Conservation (phyloP, 2,329 filamentous ascomycete genomes). For the Orbilia javanica region DNA sequence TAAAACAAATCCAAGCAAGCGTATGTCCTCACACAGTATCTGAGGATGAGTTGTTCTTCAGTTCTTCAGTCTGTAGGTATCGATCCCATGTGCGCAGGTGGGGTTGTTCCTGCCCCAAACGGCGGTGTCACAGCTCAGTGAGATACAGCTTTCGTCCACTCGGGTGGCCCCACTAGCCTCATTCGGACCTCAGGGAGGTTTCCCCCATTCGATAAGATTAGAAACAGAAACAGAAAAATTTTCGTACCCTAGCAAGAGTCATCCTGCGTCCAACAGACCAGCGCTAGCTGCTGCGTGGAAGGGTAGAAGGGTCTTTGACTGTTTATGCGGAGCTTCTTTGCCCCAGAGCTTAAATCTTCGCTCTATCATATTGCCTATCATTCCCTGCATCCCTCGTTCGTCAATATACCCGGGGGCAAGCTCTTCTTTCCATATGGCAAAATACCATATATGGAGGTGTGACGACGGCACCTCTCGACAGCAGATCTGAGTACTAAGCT, state of each 20-base stretch:
- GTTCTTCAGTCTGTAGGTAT: not conserved
- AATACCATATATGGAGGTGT: no score
- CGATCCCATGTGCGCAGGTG: not conserved
- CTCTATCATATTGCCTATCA: not conserved
- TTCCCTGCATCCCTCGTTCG: not conserved
- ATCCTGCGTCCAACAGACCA: conserved; percentile 24
- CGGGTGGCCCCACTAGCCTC: conserved; percentile 37
- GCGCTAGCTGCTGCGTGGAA: no score
- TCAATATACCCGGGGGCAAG: not conserved
- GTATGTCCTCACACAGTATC: not conserved
- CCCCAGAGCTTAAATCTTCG: conserved; percentile 8
- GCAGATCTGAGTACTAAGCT: no score
- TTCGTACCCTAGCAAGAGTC: conserved; percentile 52
- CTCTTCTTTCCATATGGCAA: not conserved
- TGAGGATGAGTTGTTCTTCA: not conserved
- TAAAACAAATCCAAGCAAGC: conserved; percentile 31
- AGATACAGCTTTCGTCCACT: not conserved
- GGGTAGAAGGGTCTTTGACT: not conserved
- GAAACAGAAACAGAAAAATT: conserved; percentile 45
- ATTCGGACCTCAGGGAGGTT: conserved; percentile 17
- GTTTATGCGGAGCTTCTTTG: conserved; percentile 18
- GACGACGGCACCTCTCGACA: not conserved
- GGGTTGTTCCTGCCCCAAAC: conserved; percentile 21
- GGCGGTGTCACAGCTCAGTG: not conserved
- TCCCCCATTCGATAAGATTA: conserved; percentile 46